Base-by-base conservation (phyloP, 345 rosid genomes). In the Citrus sinensis region DNA sequence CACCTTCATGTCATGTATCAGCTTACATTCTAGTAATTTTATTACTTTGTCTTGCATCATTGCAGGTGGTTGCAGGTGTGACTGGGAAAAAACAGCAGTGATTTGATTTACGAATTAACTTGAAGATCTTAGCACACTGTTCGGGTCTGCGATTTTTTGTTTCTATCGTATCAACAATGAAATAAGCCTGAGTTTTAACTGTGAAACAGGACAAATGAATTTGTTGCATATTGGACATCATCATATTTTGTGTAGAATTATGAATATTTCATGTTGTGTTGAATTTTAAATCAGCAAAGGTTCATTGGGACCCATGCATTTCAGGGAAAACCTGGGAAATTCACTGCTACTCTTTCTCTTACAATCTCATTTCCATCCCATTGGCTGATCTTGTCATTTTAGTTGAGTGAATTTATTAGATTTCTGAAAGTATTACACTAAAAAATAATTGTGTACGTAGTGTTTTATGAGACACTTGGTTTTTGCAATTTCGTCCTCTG, bases 51-150 rank as follows among this genome's bases (percentile, higher is more conserved):
- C 76, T 56, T 40, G 70, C 67, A 27, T 75, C 62, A 78, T 74
- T 82, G 85, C 87, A 94, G 98, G 95, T 92, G 66, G 87, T 93
- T 76, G 95, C 94, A 17, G 98, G 97, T 40, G 90, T 92, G 85
- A 89, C 93, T 42, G 95, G 98, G 71, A 94, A 94, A 87, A 88
- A 84, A 78, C 82, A 88, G 78, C 75, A 63, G 32, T 89, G 82
- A 86, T 61, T 27, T 69, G 73, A 66, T 68, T 74, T 27, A 29
- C 35, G 9, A 67, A 80, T 14, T 74, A 66, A 56, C 24, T 11
- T 32, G 76, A 65, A 73, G 37, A 42, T 67, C 49, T 70, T 75
- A 67, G 60, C 54, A 51, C 11, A 51, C 69, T 27, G 2, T 64
- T 54, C 54, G 35, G 73, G 40, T 27, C 49, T 59, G 49, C 29